Base-by-base conservation (phyloP, 2,329 filamentous ascomycete genomes). In the Diaporthe vexans region DNA sequence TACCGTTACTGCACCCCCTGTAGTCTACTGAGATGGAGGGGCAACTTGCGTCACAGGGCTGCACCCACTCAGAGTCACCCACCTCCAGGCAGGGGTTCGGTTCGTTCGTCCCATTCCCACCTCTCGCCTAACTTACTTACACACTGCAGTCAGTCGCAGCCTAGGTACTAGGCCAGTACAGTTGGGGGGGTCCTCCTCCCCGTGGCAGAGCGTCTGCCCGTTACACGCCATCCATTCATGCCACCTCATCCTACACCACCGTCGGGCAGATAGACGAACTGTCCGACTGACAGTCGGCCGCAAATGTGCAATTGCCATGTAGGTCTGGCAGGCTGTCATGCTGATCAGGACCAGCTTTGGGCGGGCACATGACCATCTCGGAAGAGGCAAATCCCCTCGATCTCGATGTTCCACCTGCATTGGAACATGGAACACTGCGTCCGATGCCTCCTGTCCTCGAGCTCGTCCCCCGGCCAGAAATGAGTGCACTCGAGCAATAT, bases 31-130 rank as follows among this genome's bases (percentile, higher is more conserved):
- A 43, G 48, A 68, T 70, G 72, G 72, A 71, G 72, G 72, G 72
- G 72, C 57, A 70, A 33, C 35, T 57, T 71, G 57, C 72, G 72
- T 74, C 67, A 74, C 72, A 71, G 57, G 72, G 56, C 72, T 43
- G 56, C 65, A 29, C 61, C 59, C 35, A 57, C 46, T 35, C 46
- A 37, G 46, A 52, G 63, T 67, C 63, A 52, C 46, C 46, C 61
- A 37, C 43, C 61, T 51, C 61, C 19, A 21, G 10, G 43, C 43
- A 24, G 43, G 43, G 40, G 40, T 43, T 43, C 37, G 61, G 61
- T 51, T 35, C 43, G 19, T 51, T 35, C 61, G 33, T 67, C 29
- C 8, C 43, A 35, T 35, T 65, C 26, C 46, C 46, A 51, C 46
- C 58, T 46, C 54, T 46, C 54, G 26, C 29, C 17, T 35, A 57